phyloP scores from a whole-genome alignment of 2,329 filamentous ascomycete genomes.

The Polychaeton citri region DNA sequence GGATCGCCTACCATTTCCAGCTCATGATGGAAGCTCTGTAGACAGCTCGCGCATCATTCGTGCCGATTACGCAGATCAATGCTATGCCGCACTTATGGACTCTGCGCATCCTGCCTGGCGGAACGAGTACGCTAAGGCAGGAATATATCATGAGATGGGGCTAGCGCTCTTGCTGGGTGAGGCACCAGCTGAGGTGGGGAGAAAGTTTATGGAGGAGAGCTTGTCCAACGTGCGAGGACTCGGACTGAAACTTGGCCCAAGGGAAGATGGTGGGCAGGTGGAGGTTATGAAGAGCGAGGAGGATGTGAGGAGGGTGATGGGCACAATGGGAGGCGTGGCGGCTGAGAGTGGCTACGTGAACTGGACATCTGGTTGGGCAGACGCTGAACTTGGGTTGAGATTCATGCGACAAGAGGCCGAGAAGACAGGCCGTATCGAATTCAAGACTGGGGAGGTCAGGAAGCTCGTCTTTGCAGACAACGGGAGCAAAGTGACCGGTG shows the following conservation, averaged over 20 bases:
- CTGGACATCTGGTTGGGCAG: conserved; percentile 62
- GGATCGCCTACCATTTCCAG: conserved; percentile 44
- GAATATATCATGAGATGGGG: conserved; percentile 58
- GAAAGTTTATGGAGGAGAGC: conserved; percentile 47
- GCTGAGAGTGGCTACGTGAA: conserved; percentile 64
- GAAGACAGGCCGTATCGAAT: conserved; percentile 39
- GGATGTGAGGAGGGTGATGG: conserved; percentile 27
- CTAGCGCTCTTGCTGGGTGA: conserved; percentile 44
- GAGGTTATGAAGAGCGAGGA: conserved; percentile 24
- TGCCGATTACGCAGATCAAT: conserved; percentile 67
- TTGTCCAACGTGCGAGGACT: conserved; percentile 47
- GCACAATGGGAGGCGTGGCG: conserved; percentile 27
- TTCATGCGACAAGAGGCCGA: conserved; percentile 46
- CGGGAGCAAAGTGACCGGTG: conserved; percentile 40
- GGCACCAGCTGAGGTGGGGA: conserved; percentile 21
- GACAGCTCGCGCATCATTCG: conserved; percentile 50
- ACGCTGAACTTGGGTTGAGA: conserved; percentile 58
- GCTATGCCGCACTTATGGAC: conserved; percentile 62
- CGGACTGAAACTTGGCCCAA: conserved; percentile 27
- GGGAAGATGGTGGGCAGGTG: conserved; percentile 19
- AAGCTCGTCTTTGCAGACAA: conserved; percentile 26
- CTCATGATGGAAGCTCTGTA: conserved; percentile 37
- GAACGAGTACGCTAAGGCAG: conserved; percentile 31
- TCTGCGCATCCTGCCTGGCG: conserved; percentile 60
- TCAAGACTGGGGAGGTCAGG: conserved; percentile 36